phyloP scores from a whole-genome alignment of 352 stramenopile species.

The Phytophthora tubulina region DNA sequence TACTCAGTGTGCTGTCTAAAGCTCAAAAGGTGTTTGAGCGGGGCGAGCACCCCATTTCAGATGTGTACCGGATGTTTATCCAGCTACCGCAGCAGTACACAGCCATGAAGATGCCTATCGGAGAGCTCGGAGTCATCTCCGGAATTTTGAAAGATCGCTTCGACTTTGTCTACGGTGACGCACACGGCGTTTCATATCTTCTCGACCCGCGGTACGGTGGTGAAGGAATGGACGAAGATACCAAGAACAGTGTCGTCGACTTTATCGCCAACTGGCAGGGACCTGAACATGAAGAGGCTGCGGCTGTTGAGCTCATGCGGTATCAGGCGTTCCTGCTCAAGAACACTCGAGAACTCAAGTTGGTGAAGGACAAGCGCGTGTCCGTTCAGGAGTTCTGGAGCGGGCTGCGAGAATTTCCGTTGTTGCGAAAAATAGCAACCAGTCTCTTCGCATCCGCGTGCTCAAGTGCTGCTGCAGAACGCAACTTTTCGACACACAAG shows the following conservation, averaged over 20 bases:
- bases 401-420: neutral
- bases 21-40: conserved; percentile 7
- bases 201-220: neutral
- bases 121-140: neutral
- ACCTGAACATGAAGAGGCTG: neutral
- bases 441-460: neutral
- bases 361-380: neutral
- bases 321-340: neutral
- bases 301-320: neutral
- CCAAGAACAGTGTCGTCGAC: neutral
- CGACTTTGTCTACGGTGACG: neutral
- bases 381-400: neutral
- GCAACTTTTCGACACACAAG: conserved; percentile 8
- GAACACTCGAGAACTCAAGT: neutral
- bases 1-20: neutral
- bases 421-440: conserved; percentile 2
- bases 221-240: neutral
- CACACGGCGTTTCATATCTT: neutral
- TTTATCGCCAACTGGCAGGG: neutral
- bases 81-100: neutral
- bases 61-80: neutral
- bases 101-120: neutral
- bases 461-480: conserved; percentile 3
- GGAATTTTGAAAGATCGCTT: neutral
- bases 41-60: neutral